Evolutionary conservation across 345 rosid genomes (phyloP), one percentile per base, ranked within the genome.

Genomic region (Populus davidiana): DNA sequence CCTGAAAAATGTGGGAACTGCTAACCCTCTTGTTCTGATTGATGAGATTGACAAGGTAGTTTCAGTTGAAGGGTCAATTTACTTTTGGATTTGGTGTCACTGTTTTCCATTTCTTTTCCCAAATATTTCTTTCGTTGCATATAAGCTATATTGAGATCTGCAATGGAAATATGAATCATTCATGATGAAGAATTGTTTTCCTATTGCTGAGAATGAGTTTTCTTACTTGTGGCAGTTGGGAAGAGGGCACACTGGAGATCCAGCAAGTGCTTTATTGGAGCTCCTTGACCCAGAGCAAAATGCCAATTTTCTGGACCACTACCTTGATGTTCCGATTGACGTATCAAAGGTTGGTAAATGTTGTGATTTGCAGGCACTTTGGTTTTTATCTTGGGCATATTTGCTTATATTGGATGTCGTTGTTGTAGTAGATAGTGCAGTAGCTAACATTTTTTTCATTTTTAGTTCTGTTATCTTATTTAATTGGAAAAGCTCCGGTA

Each of bases 221-320:
- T n/a, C 59, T 20, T 52, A 52, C 20, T 52, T 52, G 23, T 52
- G 84, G 72, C 91, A 96, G 99, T 87, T 96, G 80, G 99, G 99
- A 73, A 90, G 90, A 79, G 99, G 99, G 75, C 98, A 94, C 83
- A 85, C 95, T 74, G 99, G 99, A 67, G 99, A 96, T 81, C 99
- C 99, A 49, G 99, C 98, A 67, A 96, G 99, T 81, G 99, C 99
- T 49, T 82, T 96, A 87, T 85, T 96, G 88, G 99, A 96, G 87
- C 98, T 96, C 77, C 95, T 96, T 81, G 99, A 96, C 84, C 99
- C 98, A 64, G 99, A 96, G 89, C 99, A 96, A 87, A 96, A 96
- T 79, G 97, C 98, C 80, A 96, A 96, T 80, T 96, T 96, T 85
- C 88, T 96, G 77, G 99, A 96, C 81, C 99, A 96, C 81, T 96